A percentile compares a stretch with the other conserved stretches of the same genome.
Evolutionary conservation across 805 yeast species (phyloP).

Genomic region (Candida lessepsii): DNA sequence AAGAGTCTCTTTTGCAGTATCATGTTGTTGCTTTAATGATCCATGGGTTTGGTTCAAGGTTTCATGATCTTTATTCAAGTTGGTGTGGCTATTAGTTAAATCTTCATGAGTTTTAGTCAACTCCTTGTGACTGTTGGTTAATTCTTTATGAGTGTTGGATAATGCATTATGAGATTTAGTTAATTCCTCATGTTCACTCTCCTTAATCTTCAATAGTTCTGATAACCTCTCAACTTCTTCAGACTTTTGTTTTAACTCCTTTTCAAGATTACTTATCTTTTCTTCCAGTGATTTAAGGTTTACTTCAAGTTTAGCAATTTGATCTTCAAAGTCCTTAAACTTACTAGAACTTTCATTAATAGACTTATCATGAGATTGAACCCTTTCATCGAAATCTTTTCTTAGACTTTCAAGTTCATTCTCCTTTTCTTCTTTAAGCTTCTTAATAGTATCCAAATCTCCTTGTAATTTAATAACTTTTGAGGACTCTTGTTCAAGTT

Average conservation of each 20-base stretch:
- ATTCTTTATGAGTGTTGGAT: too few relatives aligned
- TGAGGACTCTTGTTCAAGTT: slow-evolving; percentile 4
- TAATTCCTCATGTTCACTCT: background rate
- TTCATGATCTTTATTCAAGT: background rate
- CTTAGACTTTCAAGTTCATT: slow-evolving; percentile 12
- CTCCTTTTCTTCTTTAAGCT: slow-evolving; percentile 18
- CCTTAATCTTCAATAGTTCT: background rate
- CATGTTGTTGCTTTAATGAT: too few relatives aligned
- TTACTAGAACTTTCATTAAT: slow-evolving; percentile 3
- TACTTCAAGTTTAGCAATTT: background rate
- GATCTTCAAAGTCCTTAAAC: background rate
- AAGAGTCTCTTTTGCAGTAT: too few relatives aligned
- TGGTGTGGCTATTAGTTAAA: too few relatives aligned
- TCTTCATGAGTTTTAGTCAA: background rate
- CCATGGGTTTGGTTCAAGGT: too few relatives aligned
- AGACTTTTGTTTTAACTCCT: background rate
- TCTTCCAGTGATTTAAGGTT: background rate
- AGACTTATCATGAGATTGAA: slow-evolving; percentile 1
- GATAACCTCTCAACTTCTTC: background rate
- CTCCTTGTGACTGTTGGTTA: too few relatives aligned
- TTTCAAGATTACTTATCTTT: background rate
- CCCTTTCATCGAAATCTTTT: background rate
- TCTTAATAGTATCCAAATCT: slow-evolving; percentile 3
- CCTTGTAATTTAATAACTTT: slow-evolving; percentile 10
- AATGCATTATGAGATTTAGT: background rate